These are phyloP conservation scores for Eucalyptus erythrocorys DNA, from an alignment of 345 rosid species.

Conservation along the genomic window DNA sequence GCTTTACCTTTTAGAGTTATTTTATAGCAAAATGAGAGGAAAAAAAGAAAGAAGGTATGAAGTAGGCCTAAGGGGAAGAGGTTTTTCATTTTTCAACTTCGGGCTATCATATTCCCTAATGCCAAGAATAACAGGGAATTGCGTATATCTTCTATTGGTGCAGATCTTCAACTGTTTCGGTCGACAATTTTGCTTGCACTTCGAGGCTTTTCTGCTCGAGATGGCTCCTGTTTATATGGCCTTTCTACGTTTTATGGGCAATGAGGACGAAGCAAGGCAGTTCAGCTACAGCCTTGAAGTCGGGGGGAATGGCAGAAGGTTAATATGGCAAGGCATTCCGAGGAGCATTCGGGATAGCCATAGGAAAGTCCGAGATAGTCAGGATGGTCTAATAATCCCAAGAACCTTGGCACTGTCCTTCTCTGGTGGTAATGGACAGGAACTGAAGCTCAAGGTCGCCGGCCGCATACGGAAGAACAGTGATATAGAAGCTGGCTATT, in stretches of 20 bases:
- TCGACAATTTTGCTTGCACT: conserved; percentile 42
- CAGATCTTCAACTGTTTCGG: conserved; percentile 51
- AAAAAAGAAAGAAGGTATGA: neutral
- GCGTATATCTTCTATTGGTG: neutral
- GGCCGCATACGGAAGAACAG: conserved; percentile 46
- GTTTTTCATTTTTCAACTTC: neutral
- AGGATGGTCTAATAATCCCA: conserved; percentile 40
- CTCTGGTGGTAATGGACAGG: conserved; percentile 36
- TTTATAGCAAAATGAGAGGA: neutral
- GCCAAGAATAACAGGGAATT: neutral
- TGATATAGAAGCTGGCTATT: neutral
- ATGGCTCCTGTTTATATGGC: conserved; percentile 53
- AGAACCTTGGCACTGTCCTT: conserved; percentile 43
- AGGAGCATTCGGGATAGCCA: conserved; percentile 48
- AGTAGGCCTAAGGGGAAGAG: neutral
- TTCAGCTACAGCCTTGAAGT: conserved; percentile 50
- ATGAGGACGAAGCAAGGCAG: conserved; percentile 29
- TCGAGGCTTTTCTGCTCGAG: conserved; percentile 47
- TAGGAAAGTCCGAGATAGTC: conserved; percentile 43
- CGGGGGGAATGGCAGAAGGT: conserved; percentile 38
- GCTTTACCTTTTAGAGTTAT: neutral
- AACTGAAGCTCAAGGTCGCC: conserved; percentile 31
- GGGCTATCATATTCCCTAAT: neutral
- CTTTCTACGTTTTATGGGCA: conserved; percentile 50
- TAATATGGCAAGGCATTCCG: conserved; percentile 45